Conservation (phyloP, 257 asterid genomes). For the Solanum pinnatisectum region DNA sequence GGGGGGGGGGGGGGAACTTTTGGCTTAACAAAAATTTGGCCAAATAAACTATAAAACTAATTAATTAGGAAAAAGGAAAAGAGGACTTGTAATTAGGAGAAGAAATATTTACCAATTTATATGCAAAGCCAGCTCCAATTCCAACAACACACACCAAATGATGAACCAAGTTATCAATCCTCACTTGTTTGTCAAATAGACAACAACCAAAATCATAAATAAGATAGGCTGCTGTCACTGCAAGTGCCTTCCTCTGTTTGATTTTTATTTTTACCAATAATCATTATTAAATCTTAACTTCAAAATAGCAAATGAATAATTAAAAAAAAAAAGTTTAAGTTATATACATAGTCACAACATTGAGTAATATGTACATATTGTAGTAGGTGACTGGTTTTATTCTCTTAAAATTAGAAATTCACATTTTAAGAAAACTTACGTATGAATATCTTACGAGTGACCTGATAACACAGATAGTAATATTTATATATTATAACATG, state of each 20-base stretch:
- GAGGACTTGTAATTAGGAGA: background rate
- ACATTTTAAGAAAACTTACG: background rate
- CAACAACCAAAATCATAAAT: conserved; percentile 71
- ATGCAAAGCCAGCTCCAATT: conserved; percentile 56
- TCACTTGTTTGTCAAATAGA: conserved; percentile 36
- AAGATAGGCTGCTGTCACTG: conserved; percentile 46
- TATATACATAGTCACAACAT: background rate
- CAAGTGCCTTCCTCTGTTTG: conserved; percentile 57
- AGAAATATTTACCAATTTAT: conserved; percentile 42
- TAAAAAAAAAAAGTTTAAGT: background rate
- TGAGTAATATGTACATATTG: background rate
- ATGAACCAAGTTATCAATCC: conserved; percentile 59
- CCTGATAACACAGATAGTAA: background rate
- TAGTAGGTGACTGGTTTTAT: background rate
- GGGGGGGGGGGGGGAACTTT: background rate
- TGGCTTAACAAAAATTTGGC: background rate
- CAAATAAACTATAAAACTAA: background rate
- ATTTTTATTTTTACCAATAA: background rate
- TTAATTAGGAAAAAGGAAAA: background rate
- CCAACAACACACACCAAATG: conserved; percentile 76
- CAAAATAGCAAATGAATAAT: background rate
- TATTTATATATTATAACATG: background rate
- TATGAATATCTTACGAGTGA: background rate
- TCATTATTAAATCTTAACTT: background rate
- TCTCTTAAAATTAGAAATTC: too few species aligned